A percentile compares a stretch with the other conserved stretches of the same genome.
phyloP scores from a whole-genome alignment of 139 green algal species.

The Chlamydomonas sphaeroides region DNA sequence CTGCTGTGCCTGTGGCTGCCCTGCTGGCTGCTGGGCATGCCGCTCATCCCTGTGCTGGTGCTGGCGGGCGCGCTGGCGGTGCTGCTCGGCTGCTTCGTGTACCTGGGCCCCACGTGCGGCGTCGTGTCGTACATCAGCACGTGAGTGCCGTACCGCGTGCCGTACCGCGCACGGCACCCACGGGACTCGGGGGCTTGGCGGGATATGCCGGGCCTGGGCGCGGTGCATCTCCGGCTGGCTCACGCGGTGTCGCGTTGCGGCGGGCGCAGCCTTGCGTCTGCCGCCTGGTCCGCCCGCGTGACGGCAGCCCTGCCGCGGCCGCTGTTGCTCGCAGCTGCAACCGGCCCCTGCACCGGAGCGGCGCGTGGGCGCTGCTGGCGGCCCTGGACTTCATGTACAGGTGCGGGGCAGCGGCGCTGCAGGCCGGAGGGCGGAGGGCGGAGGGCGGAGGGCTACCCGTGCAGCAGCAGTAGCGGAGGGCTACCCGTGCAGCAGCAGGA shows the following conservation, averaged over 20 bases:
- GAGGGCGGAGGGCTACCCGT: no score
- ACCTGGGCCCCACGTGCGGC: conserved; percentile 22
- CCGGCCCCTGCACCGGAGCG: conserved; percentile 4
- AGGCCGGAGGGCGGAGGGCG: no score
- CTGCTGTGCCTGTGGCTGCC: conserved; percentile 39
- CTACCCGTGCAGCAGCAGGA: no score
- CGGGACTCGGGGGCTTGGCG: no score
- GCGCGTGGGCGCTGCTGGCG: background rate
- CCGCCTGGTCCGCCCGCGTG: no score
- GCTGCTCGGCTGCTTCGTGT: conserved; percentile 17
- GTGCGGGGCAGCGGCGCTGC: no score
- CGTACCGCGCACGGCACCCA: background rate
- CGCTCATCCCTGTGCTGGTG: conserved; percentile 19
- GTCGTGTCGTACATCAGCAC: conserved; percentile 13
- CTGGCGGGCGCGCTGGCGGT: conserved; percentile 19
- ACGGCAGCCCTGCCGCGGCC: background rate
- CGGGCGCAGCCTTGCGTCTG: no score
- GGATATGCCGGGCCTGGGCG: background rate
- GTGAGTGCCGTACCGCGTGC: background rate
- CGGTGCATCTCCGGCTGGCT: no score
- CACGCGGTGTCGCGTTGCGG: no score
- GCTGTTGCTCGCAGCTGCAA: background rate
- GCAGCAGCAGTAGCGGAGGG: no score
- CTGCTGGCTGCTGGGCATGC: conserved; percentile 19
- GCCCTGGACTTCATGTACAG: conserved; percentile 34